A percentile compares a stretch with the other conserved stretches of the same genome.
Evolutionary conservation across 345 rosid species (phyloP).

Genomic region (Isatis tinctoria): DNA sequence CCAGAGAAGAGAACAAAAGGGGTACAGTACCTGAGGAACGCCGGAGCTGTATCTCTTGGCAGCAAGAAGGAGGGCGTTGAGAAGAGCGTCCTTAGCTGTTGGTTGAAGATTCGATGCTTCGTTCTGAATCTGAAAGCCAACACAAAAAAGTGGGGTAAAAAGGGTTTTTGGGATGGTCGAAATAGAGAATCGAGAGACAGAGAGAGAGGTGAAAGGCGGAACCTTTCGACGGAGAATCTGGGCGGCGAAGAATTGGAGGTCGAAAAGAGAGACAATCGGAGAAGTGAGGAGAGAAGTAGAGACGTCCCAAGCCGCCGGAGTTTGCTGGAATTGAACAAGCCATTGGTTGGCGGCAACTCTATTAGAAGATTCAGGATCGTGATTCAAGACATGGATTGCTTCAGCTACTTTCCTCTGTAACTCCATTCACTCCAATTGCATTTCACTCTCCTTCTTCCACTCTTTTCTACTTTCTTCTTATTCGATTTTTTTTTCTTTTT

Average conservation of each 20-base stretch:
- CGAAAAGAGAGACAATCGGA: slow-evolving; percentile 52
- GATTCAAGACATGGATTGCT: slow-evolving; percentile 88
- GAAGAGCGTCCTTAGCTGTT: slow-evolving; percentile 71
- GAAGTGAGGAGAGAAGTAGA: slow-evolving; percentile 87
- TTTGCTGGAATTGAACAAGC: slow-evolving; percentile 93
- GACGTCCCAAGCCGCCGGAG: slow-evolving; percentile 87
- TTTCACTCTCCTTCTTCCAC: slow-evolving; percentile 18
- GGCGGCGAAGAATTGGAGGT: slow-evolving; percentile 90
- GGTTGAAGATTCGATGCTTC: slow-evolving; percentile 72
- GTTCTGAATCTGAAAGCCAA: slow-evolving; percentile 67
- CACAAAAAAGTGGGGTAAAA: neutral
- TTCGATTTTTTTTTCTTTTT: neutral
- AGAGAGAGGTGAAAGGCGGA: neutral
- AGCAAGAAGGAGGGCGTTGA: slow-evolving; percentile 78
- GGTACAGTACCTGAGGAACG: slow-evolving; percentile 76
- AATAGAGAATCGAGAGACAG: neutral
- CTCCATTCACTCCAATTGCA: slow-evolving; percentile 45
- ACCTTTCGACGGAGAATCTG: slow-evolving; percentile 98
- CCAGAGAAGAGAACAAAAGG: slow-evolving; percentile 3
- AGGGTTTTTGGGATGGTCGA: neutral
- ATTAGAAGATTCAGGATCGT: slow-evolving; percentile 83
- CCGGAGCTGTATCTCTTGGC: slow-evolving; percentile 83
- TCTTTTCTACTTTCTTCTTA: neutral
- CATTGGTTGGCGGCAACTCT: slow-evolving; percentile 96
- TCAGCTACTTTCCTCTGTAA: slow-evolving; percentile 82